Conservation (phyloP, 177 flowering plant genomes). For the Telopea speciosissima region DNA sequence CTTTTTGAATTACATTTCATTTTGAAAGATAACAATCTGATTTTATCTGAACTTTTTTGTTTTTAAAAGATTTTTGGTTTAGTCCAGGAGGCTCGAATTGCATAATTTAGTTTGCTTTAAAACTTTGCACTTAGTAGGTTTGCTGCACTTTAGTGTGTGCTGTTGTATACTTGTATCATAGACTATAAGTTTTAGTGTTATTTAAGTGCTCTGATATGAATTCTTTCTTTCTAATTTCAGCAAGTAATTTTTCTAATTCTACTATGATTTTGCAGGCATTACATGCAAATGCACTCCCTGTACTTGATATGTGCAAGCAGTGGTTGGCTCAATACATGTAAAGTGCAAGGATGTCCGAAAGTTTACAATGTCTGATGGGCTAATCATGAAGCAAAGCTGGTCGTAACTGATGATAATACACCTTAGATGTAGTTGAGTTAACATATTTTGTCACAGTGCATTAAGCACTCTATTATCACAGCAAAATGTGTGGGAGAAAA, state of each 20-base stretch:
- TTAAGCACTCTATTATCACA: not conserved
- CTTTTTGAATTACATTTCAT: too few relatives aligned
- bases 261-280: constrained; percentile 63
- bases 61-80: too few relatives aligned
- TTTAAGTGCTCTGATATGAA: not conserved
- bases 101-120: too few relatives aligned
- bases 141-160: too few relatives aligned
- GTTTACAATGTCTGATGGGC: not conserved
- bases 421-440: not conserved
- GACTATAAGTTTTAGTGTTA: too few relatives aligned
- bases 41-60: too few relatives aligned
- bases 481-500: not conserved
- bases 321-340: constrained; percentile 95
- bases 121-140: too few relatives aligned
- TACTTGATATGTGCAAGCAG: constrained; percentile 98
- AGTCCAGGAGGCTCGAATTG: too few relatives aligned
- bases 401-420: too few relatives aligned
- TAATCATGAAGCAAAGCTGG: not conserved
- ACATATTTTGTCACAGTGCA: not conserved
- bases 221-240: not conserved
- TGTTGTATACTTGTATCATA: too few relatives aligned
- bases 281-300: constrained; percentile 95
- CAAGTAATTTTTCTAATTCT: not conserved
- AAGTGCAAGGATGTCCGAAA: not conserved
- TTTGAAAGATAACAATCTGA: too few relatives aligned